phyloP scores from a whole-genome alignment of 352 stramenopile species.

The Pythium angustatum region DNA sequence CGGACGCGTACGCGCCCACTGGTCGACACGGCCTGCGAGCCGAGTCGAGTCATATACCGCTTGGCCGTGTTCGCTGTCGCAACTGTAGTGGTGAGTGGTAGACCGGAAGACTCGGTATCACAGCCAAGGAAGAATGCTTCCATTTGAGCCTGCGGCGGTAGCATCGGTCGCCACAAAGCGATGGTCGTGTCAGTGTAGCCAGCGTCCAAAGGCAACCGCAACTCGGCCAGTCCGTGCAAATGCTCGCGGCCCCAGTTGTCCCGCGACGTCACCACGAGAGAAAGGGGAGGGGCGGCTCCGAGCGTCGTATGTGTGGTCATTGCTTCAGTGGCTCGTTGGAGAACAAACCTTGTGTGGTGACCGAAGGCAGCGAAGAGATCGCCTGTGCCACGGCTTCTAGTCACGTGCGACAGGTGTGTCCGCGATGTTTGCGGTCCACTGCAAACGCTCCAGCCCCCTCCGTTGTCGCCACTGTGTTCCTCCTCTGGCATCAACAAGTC shows the following conservation, averaged over 20 bases:
- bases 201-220: slow-evolving; percentile 29
- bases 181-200: slow-evolving; percentile 43
- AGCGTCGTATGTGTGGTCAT: not conserved
- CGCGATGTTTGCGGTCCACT: not conserved
- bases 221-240: slow-evolving; percentile 38
- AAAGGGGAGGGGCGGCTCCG: not conserved
- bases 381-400: not conserved
- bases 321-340: too few species aligned
- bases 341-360: slow-evolving; percentile 10
- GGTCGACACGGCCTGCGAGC: slow-evolving; percentile 42
- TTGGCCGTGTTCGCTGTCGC: not conserved
- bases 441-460: not conserved
- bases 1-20: slow-evolving; percentile 45
- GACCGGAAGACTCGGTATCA: slow-evolving; percentile 25
- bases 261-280: slow-evolving; percentile 41
- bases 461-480: not conserved
- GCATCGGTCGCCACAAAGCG: slow-evolving; percentile 39
- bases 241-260: slow-evolving; percentile 53
- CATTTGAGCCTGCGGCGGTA: slow-evolving; percentile 41
- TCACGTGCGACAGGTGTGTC: slow-evolving; percentile 4
- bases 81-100: not conserved
- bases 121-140: slow-evolving; percentile 67
- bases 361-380: slow-evolving; percentile 7
- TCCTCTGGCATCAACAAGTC: not conserved
- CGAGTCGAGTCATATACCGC: slow-evolving; percentile 25